Evolutionary conservation across 768 basidiomycete species (phyloP), one percentile per base, ranked within the genome.

Genomic region (Boletales sp.): DNA sequence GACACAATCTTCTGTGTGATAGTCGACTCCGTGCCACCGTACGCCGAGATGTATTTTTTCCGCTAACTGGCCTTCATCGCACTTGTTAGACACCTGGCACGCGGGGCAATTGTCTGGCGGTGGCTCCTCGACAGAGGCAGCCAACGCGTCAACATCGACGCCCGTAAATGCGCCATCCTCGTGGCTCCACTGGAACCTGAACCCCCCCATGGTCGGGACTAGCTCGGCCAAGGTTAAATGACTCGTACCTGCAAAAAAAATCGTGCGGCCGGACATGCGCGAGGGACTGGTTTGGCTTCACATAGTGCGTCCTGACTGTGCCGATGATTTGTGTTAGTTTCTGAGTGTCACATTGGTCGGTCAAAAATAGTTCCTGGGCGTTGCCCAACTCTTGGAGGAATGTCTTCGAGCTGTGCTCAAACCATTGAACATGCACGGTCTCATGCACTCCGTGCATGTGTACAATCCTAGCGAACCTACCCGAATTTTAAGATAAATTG

Each of bases 391-490:
- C 82, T 28, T 74, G 70, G 25, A 89, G 61, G n/a, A 80, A 62
- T 0, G 82, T 85, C 48, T 78, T 75, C 0, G 79, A 78, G 0
- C 81, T 79, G 57, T 91, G 89, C 46, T 86, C 78, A 28, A 86
- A 79, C 87, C 87, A 92, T 32, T 82, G 86, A 10, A 87, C 66
- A 63, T 92, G 90, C 1, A 79, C 77, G 2, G 50, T 65, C 46
- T 74, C 66, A 5, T 68, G 51, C 14, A 72, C 65, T 32, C 71
- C 67, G 14, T 75, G 64, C 49, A 89, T 75, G 44, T 73, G 78
- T 0, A 83, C 61, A 21, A 91, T 82, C 57, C 73, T 74, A 0
- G 74, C 87, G 64, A 90, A 89, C 87, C 87, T 90, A 56, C 14
- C 40, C 13, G 28, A 44, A 53, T 15, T 21, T 19, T 35, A 46